Evolutionary conservation across 1,139 yeast species (phyloP), one percentile per base, ranked within the genome.

Genomic region (Tardiomyces digboiensis): DNA sequence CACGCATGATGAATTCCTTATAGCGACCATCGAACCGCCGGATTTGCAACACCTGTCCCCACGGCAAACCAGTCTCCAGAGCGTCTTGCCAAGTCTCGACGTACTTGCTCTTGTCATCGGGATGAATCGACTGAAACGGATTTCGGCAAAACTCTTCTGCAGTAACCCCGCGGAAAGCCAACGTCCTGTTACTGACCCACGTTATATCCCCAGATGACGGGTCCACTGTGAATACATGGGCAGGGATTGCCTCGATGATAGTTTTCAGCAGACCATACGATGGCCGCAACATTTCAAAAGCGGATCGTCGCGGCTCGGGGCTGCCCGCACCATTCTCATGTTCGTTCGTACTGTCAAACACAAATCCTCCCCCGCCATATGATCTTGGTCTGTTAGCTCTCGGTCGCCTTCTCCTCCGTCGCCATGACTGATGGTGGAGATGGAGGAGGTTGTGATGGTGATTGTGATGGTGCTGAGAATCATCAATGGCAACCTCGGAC

Each of bases 201-300:
- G 62, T 57, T 12, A 62, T 52, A 7, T 55, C 52, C 2, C 66
- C 67, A 6, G 54, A 53, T 7, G 48, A 46, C 3, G 67, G 65
- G 39, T 59, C 63, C 1, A 62, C 61, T 16, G 62, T 60, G 41
- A 52, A 58, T 10, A 63, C 60, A 44, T 62, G 65, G n/a, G 60
- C 61, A 1, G 67, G 67, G 26, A 62, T 60, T 2, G 66, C 63
- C 44, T 62, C 66, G 33, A 62, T 57, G 21, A 63, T 60, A 8
- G 64, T 60, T 10, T 60, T 46, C 44, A 62, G 47, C 12, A 63
- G 49, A 7, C 20, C 20, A 26, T 26, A 26, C 3, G 33, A 5
- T 8, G 33, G 33, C 16, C 33, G 33, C 8, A 16, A 8, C 33
- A 26, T n/a, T 8, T 26, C 33, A 26, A 26, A 26, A n/a, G 33